Conservation (phyloP, 2,329 filamentous ascomycete species). For the Ceratocystis destructans region DNA sequence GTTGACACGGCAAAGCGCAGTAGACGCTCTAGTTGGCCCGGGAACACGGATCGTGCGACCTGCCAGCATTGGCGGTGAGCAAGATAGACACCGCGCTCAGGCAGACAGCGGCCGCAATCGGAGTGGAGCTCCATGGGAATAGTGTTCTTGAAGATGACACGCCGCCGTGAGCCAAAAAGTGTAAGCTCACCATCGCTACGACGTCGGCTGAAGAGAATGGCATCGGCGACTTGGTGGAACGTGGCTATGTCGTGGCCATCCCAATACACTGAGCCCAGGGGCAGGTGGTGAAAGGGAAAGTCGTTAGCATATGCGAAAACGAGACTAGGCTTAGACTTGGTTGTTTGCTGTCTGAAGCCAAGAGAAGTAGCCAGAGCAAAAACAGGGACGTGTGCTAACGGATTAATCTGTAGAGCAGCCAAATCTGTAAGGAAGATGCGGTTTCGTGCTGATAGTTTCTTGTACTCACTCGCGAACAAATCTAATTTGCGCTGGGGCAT, state of each 20-base stretch:
- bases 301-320: not conserved
- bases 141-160: conserved; percentile 18
- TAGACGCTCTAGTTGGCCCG: conserved; percentile 9
- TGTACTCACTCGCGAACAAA: conserved; percentile 14
- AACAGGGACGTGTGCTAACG: too few relatives aligned
- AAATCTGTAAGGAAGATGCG: too few relatives aligned
- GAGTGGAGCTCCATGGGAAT: conserved; percentile 17
- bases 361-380: too few relatives aligned
- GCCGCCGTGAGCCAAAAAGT: conserved; percentile 11
- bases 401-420: too few relatives aligned
- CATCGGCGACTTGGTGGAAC: conserved; percentile 14
- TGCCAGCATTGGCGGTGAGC: conserved; percentile 18
- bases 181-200: conserved; percentile 15
- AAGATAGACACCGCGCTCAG: conserved; percentile 14
- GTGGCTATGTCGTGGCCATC: conserved; percentile 16
- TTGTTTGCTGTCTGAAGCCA: too few relatives aligned
- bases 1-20: conserved; percentile 17
- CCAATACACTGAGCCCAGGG: conserved; percentile 10
- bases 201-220: conserved; percentile 13
- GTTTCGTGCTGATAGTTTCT: not conserved
- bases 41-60: conserved; percentile 9
- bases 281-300: not conserved
- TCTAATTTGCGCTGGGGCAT: conserved; percentile 6
- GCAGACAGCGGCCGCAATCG: conserved; percentile 15
- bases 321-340: not conserved